These are phyloP conservation scores for Graphiopsis chlorocephala DNA, from an alignment of 2,329 filamentous ascomycete genomes.

Conservation along the genomic window DNA sequence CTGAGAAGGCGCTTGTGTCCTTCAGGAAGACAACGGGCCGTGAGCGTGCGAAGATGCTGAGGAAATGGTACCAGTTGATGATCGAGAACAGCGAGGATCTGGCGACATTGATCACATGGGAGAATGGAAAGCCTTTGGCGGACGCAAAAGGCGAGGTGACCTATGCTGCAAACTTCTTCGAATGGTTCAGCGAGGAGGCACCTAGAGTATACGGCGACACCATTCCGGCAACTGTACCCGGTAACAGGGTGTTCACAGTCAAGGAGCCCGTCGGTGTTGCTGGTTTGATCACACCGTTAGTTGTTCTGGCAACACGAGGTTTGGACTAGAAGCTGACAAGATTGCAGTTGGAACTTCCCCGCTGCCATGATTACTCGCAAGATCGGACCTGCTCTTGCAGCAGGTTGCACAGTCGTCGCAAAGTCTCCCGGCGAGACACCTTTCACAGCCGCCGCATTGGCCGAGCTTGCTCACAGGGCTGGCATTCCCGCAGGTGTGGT, in stretches of 20 bases:
- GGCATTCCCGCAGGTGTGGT: constrained; percentile 88
- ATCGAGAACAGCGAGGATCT: constrained; percentile 76
- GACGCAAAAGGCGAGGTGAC: constrained; percentile 70
- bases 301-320: background rate
- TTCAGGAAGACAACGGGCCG: constrained; percentile 72
- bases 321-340: background rate
- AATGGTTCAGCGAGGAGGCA: constrained; percentile 81
- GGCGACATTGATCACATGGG: constrained; percentile 79
- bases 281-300: constrained; percentile 69
- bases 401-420: constrained; percentile 90
- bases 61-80: constrained; percentile 80
- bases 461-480: constrained; percentile 80
- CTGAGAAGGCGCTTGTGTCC: constrained; percentile 67
- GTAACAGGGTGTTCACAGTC: constrained; percentile 72
- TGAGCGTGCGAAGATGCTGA: constrained; percentile 69
- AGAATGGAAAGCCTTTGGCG: constrained; percentile 81
- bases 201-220: constrained; percentile 71
- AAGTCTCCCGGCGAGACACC: constrained; percentile 93
- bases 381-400: constrained; percentile 64
- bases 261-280: constrained; percentile 84
- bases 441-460: constrained; percentile 82
- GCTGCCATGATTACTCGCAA: constrained; percentile 49
- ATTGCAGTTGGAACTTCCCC: constrained; percentile 68
- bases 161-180: constrained; percentile 73
- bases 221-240: constrained; percentile 66